Evolutionary conservation across 78 protist species (phyloP).

Genomic region (Pigoraptor vietnamica): DNA sequence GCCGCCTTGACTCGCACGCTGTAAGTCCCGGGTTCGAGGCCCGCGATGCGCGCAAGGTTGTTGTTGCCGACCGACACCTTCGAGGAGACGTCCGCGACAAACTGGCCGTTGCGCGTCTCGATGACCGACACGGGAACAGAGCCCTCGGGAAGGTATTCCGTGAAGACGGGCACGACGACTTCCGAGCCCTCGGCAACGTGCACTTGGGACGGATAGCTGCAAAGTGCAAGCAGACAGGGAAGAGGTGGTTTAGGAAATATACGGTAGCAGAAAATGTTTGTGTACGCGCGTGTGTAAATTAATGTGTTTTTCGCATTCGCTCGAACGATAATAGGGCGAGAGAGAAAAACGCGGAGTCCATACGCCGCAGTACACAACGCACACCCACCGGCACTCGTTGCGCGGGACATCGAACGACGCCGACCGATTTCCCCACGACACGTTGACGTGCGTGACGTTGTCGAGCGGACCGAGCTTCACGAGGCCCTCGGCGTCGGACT

Average conservation of each 20-base stretch:
- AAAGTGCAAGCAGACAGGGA: too few relatives aligned
- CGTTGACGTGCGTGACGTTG: neutral
- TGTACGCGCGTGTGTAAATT: too few relatives aligned
- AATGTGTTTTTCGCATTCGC: too few relatives aligned
- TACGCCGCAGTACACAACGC: too few relatives aligned
- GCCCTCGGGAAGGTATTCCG: neutral
- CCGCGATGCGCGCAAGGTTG: neutral
- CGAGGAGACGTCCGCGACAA: neutral
- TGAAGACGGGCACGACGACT: neutral
- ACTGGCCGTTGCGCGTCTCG: neutral
- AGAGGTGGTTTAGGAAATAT: too few relatives aligned
- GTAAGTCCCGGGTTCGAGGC: neutral
- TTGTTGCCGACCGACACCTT: neutral
- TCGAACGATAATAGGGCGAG: too few relatives aligned
- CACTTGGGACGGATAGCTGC: neutral
- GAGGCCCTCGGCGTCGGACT: neutral
- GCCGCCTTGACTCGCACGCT: neutral
- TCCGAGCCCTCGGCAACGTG: neutral
- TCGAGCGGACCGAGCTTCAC: neutral
- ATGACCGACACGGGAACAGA: neutral
- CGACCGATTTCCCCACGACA: neutral
- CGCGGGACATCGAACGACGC: neutral
- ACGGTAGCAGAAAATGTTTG: too few relatives aligned
- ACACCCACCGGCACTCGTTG: neutral
- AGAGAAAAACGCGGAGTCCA: neutral